phyloP scores from a whole-genome alignment of 2,329 filamentous ascomycete species.

The Tolypocladium sp. region DNA sequence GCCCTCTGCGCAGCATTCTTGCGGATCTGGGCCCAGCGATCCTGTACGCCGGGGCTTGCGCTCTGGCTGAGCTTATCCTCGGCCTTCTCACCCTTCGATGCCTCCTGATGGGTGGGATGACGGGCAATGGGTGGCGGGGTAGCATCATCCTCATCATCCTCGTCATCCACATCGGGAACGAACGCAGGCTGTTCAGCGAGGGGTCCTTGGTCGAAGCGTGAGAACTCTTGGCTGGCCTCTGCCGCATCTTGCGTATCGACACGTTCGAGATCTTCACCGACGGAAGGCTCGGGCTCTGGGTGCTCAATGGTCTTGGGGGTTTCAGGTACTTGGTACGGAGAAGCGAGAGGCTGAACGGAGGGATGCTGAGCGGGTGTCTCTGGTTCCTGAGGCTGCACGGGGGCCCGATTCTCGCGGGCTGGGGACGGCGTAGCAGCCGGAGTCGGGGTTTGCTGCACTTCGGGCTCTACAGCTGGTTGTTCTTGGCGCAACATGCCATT shows the following conservation, averaged over 20 bases:
- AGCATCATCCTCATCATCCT: slow-evolving; percentile 35
- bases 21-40: slow-evolving; percentile 92
- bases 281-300: slow-evolving; percentile 8
- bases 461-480: slow-evolving; percentile 14
- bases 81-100: slow-evolving; percentile 14
- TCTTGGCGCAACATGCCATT: slow-evolving; percentile 40
- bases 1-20: slow-evolving; percentile 87
- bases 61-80: slow-evolving; percentile 24
- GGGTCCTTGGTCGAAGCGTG: slow-evolving; percentile 80
- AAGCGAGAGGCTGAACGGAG: background rate
- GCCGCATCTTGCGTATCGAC: slow-evolving; percentile 49
- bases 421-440: slow-evolving; percentile 14
- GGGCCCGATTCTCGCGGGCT: background rate
- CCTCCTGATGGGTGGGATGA: slow-evolving; percentile 16
- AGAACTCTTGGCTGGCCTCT: slow-evolving; percentile 52
- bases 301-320: slow-evolving; percentile 1
- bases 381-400: slow-evolving; percentile 4
- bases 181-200: slow-evolving; percentile 81
- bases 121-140: slow-evolving; percentile 44
- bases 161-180: slow-evolving; percentile 43
- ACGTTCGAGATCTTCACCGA: slow-evolving; percentile 39
- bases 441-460: slow-evolving; percentile 14
- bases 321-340: background rate
- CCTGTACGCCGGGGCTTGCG: slow-evolving; percentile 36
- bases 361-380: background rate